These are phyloP conservation scores for Metarhizium anisopliae DNA, from an alignment of 2,329 filamentous ascomycete genomes.

Conservation along the genomic window DNA sequence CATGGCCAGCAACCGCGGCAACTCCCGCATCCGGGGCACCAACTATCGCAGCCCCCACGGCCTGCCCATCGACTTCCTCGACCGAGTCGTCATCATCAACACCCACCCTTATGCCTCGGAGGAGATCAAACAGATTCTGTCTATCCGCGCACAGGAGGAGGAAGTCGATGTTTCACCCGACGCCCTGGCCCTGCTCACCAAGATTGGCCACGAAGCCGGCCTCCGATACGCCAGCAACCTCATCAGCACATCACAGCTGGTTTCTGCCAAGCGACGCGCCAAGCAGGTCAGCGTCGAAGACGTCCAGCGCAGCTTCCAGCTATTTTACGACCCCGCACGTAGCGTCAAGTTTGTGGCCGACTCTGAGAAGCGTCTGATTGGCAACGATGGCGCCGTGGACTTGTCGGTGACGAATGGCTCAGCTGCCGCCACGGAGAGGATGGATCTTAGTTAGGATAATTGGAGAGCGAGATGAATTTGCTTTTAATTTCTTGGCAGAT, in stretches of 20 bases:
- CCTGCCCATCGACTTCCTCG: slow-evolving; percentile 88
- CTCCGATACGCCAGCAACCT: slow-evolving; percentile 96
- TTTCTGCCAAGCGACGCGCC: slow-evolving; percentile 75
- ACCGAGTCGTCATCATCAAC: slow-evolving; percentile 92
- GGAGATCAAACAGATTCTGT: slow-evolving; percentile 86
- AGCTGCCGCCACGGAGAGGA: slow-evolving; percentile 31
- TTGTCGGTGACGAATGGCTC: slow-evolving; percentile 40
- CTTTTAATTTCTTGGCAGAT: slow-evolving; percentile 5
- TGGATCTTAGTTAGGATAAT: slow-evolving; percentile 32
- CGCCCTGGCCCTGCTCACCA: slow-evolving; percentile 84
- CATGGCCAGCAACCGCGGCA: slow-evolving; percentile 95
- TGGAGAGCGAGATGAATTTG: background rate
- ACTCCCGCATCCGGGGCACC: slow-evolving; percentile 85
- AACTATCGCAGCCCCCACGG: slow-evolving; percentile 91
- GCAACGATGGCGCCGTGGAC: slow-evolving; percentile 72
- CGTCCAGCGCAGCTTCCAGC: slow-evolving; percentile 83
- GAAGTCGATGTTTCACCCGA: slow-evolving; percentile 88
- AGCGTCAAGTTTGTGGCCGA: slow-evolving; percentile 87
- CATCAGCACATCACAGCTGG: slow-evolving; percentile 85
- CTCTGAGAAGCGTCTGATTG: slow-evolving; percentile 88
- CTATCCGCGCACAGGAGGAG: slow-evolving; percentile 89
- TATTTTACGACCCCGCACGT: slow-evolving; percentile 85
- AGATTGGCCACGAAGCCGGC: slow-evolving; percentile 88
- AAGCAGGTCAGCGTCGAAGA: slow-evolving; percentile 80
- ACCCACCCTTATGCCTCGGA: slow-evolving; percentile 76